Percentiles rank a stretch among this genome's conserved stretches.
Evolutionary conservation across 208 protist genomes (phyloP).

Genomic region (Trypanosoma lewisi): DNA sequence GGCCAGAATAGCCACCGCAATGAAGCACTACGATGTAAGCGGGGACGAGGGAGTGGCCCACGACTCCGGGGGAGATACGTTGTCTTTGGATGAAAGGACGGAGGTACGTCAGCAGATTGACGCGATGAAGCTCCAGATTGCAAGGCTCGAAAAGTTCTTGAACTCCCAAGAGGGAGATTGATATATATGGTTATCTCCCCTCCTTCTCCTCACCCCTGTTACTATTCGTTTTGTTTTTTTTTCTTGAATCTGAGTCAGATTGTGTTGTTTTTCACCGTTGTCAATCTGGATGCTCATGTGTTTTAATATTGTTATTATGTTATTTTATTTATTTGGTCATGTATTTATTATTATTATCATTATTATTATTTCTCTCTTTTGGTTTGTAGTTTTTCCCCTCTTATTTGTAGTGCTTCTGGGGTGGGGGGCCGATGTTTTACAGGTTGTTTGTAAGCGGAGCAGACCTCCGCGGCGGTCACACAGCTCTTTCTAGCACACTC

Average conservation of each 20-base stretch:
- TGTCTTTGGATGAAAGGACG: constrained; percentile 9
- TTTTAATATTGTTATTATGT: neutral
- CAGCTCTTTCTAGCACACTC: constrained; percentile 25
- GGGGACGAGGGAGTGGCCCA: neutral
- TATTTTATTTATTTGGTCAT: neutral
- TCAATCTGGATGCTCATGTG: too few species aligned
- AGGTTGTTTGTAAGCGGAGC: constrained; percentile 63
- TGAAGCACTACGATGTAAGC: constrained; percentile 24
- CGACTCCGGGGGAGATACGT: neutral
- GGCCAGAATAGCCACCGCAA: constrained; percentile 58
- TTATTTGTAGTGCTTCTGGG: constrained; percentile 1
- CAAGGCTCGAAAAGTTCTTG: constrained; percentile 49
- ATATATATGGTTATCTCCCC: neutral
- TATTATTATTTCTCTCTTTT: neutral
- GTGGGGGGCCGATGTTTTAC: constrained; percentile 26
- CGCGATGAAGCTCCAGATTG: constrained; percentile 52
- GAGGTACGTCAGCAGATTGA: constrained; percentile 44
- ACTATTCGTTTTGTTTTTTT: constrained; percentile 6
- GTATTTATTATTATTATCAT: constrained; percentile 1
- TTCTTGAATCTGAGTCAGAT: neutral
- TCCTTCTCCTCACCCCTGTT: neutral
- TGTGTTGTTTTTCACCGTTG: constrained; percentile 16
- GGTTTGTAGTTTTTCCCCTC: constrained; percentile 10
- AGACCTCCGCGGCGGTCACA: constrained; percentile 42
- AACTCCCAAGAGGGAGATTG: constrained; percentile 24